phyloP scores from a whole-genome alignment of 805 yeast genomes.

The Starmera amethionina region DNA sequence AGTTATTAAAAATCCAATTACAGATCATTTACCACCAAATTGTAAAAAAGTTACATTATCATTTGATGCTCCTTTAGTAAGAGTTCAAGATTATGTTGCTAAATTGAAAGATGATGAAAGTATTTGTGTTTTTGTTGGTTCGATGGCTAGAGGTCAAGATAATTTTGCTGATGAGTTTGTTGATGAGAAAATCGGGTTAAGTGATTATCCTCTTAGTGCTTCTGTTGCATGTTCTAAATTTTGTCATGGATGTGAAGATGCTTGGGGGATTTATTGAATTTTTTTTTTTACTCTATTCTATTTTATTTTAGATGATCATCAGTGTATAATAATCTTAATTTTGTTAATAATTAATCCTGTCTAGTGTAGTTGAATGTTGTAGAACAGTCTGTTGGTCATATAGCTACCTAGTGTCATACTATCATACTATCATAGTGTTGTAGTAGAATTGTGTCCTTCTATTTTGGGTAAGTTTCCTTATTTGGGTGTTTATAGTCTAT shows the following conservation, averaged over 20 bases:
- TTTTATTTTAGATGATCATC: too few relatives aligned
- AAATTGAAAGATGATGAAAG: slow-evolving; percentile 83
- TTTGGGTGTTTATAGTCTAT: too few relatives aligned
- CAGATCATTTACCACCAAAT: slow-evolving; percentile 93
- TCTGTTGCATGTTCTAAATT: slow-evolving; percentile 97
- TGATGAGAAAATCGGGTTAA: slow-evolving; percentile 92
- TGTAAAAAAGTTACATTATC: slow-evolving; percentile 90
- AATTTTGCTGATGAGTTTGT: slow-evolving; percentile 95
- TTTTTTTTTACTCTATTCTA: too few relatives aligned
- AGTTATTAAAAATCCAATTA: slow-evolving; percentile 94
- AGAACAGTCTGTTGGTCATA: too few relatives aligned
- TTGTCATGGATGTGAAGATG: slow-evolving; percentile 98
- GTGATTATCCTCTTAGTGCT: slow-evolving; percentile 92
- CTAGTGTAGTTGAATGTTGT: too few relatives aligned
- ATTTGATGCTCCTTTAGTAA: slow-evolving; percentile 79
- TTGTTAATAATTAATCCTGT: too few relatives aligned
- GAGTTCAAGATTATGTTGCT: slow-evolving; percentile 80
- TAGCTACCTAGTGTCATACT: too few relatives aligned
- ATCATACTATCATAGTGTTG: too few relatives aligned
- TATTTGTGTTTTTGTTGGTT: slow-evolving; percentile 96
- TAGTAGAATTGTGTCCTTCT: too few relatives aligned
- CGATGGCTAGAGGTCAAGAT: slow-evolving; percentile 98
- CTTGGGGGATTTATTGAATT: slow-evolving; percentile 63
- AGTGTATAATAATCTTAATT: too few relatives aligned
- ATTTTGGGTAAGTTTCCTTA: too few relatives aligned